These are phyloP conservation scores for Nemania sp. DNA, from an alignment of 2,329 filamentous ascomycete genomes.

Conservation along the genomic window DNA sequence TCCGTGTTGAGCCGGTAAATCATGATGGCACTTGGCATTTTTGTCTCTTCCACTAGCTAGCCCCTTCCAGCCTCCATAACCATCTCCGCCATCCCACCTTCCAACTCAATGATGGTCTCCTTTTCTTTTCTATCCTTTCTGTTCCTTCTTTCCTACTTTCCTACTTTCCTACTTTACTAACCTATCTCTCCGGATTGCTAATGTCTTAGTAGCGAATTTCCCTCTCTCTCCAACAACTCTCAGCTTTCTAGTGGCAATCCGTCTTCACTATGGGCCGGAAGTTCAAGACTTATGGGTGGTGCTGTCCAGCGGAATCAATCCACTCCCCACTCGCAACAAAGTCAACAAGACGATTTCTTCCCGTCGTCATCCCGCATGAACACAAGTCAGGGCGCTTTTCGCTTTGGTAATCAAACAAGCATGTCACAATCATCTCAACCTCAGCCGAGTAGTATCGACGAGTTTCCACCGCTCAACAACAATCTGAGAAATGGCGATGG, in stretches of 20 bases:
- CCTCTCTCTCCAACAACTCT: slow-evolving; percentile 64
- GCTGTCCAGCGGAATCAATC: slow-evolving; percentile 55
- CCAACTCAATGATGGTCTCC: not conserved
- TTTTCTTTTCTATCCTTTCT: not conserved
- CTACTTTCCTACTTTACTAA: not conserved
- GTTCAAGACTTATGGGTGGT: slow-evolving; percentile 52
- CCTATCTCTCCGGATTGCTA: slow-evolving; percentile 25
- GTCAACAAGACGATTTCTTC: slow-evolving; percentile 54
- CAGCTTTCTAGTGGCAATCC: slow-evolving; percentile 54
- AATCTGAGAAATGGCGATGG: slow-evolving; percentile 54
- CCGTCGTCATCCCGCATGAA: slow-evolving; percentile 42
- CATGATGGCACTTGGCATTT: slow-evolving; percentile 4
- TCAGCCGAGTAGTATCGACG: slow-evolving; percentile 56
- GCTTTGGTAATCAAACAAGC: slow-evolving; percentile 55
- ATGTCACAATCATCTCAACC: slow-evolving; percentile 50
- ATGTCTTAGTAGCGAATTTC: slow-evolving; percentile 59
- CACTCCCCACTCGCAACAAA: slow-evolving; percentile 56
- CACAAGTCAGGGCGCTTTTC: slow-evolving; percentile 53
- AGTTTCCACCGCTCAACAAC: slow-evolving; percentile 63
- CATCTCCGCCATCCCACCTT: not conserved
- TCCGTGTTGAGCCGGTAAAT: slow-evolving; percentile 36
- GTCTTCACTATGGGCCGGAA: slow-evolving; percentile 58
- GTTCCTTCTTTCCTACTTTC: too few relatives aligned
- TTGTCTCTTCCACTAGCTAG: not conserved
- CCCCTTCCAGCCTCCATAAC: not conserved